Evolutionary conservation across 345 rosid genomes (phyloP).

Genomic region (Gossypium mustelinum): DNA sequence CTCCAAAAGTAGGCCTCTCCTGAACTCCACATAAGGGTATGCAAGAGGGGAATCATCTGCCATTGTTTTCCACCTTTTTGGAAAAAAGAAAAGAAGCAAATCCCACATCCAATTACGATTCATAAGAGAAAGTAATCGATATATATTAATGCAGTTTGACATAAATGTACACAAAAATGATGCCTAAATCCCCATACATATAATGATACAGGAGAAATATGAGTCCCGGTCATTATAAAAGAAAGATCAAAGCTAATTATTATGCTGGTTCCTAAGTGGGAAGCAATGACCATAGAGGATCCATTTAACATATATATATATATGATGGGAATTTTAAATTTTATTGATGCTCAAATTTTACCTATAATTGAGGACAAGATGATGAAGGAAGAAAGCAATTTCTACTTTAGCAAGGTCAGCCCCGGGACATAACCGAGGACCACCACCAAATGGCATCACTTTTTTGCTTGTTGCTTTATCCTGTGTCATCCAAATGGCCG

Average conservation of each 20-base stretch:
- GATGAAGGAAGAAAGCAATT: slow-evolving; percentile 77
- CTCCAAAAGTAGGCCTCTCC: slow-evolving; percentile 57
- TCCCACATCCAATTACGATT: neutral
- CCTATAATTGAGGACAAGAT: slow-evolving; percentile 77
- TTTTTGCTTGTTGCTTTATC: slow-evolving; percentile 51
- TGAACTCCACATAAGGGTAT: slow-evolving; percentile 75
- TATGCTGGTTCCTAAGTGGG: slow-evolving; percentile 32
- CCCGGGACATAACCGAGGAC: slow-evolving; percentile 78
- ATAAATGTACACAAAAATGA: too few species aligned
- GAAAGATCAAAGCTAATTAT: slow-evolving; percentile 2
- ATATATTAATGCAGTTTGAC: neutral
- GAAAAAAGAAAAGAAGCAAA: neutral
- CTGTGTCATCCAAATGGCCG: slow-evolving; percentile 24
- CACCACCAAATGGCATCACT: slow-evolving; percentile 86
- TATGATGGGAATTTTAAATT: neutral
- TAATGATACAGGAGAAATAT: too few species aligned
- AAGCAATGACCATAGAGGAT: neutral
- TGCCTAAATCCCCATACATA: too few species aligned
- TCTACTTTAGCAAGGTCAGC: slow-evolving; percentile 75
- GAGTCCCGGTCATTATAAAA: neutral
- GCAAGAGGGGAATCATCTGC: slow-evolving; percentile 71
- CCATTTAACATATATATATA: neutral
- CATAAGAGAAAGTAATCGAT: neutral
- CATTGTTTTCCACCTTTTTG: slow-evolving; percentile 60
- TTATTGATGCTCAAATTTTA: slow-evolving; percentile 18